These are phyloP conservation scores for Tetrahymena thermophila DNA, from an alignment of 73 alveolate species.

Conservation along the genomic window DNA sequence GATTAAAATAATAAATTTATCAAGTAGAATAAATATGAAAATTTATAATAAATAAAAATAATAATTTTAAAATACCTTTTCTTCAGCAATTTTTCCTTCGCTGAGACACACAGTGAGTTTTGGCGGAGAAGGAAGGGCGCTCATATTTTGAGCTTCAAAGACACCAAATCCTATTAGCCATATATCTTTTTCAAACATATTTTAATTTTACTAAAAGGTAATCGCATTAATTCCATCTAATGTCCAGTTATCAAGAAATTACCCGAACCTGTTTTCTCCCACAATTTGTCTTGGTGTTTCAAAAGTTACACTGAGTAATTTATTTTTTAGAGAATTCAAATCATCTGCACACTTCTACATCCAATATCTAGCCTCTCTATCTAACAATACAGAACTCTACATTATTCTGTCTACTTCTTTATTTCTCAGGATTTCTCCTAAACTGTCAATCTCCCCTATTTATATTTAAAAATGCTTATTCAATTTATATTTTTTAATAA, in stretches of 20 bases:
- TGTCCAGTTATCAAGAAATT: not conserved
- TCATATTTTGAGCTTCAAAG: not conserved
- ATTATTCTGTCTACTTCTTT: not conserved
- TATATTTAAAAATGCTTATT: not conserved
- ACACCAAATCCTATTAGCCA: not conserved
- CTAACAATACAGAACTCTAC: not conserved
- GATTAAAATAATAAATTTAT: not conserved
- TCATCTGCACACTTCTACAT: not conserved
- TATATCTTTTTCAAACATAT: not conserved
- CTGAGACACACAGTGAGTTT: not conserved
- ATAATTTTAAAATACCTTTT: not conserved
- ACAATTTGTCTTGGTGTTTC: not conserved
- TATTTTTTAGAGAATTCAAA: not conserved
- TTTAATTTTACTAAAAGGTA: not conserved
- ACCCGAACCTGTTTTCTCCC: not conserved
- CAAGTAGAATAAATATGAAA: not conserved
- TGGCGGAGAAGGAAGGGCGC: not conserved
- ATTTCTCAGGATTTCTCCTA: not conserved
- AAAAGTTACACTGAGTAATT: not conserved
- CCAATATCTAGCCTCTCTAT: not conserved
- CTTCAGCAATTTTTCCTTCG: not conserved
- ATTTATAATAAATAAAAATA: not conserved
- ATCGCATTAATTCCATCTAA: not conserved
- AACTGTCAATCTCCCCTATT: not conserved
- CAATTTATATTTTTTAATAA: no score